Evolutionary conservation across 768 basidiomycete genomes (phyloP), one percentile per base, ranked within the genome.

Genomic region (Mycena vitilis): DNA sequence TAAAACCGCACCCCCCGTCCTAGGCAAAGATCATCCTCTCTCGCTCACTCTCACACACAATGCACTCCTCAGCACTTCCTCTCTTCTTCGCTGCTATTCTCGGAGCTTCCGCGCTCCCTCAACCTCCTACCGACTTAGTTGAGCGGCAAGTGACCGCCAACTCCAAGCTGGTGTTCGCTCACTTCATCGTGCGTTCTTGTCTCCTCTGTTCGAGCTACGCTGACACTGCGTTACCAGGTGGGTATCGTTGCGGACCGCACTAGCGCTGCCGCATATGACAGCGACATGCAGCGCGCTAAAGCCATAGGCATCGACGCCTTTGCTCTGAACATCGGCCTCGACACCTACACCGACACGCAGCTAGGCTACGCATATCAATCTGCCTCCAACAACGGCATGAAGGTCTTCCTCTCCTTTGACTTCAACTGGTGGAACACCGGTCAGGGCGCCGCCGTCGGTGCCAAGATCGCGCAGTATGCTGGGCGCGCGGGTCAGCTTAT

Each of bases 261-360:
- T 4, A 72, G 61, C 25, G 66, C 73, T 20, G 34, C 69, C 9
- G 72, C 54, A 23, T 74, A 55, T 37, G 72, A 74, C 48, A 53
- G 22, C 40, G 73, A 74, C 56, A 74, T 73, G 72, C 37, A 52
- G 22, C 69, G 68, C 45, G 73, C 73, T n/a, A 74, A 71, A 45
- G 66, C 66, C 5, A n/a, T 63, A 30, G 73, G 72, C 20, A 73
- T 75, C 47, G 82, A 85, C 58, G 85, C 79, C 8, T 85, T 86
- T 65, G 83, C 84, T 4, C 75, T 85, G 38, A 85, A 86, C 75
- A 74, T 84, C 58, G 84, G 84, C 38, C 75, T 74, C 34, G 82
- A 84, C 70, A 56, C 73, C 8, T 85, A 82, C 76, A 81, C 81
- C 52, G 76, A 77, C 38, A 69, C 60, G 13, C 79, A 79, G 47